Evolutionary conservation across 306 rosid genomes (phyloP), one percentile per base, ranked within the genome.

Genomic region (Leucaena leucocephala): DNA sequence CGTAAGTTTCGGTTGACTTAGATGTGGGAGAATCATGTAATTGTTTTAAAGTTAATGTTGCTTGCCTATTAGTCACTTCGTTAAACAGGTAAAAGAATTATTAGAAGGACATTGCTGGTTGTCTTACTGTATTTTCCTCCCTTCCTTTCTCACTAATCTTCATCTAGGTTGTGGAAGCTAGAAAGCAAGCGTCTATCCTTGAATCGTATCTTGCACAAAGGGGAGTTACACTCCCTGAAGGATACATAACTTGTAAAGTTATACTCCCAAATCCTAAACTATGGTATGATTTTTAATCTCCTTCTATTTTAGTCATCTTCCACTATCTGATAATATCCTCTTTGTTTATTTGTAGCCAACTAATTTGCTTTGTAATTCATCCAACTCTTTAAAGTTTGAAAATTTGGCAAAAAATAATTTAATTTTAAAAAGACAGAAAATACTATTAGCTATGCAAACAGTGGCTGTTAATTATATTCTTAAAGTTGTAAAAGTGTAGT

Each of bases 201-300:
- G 94, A 89, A 76, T 88, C 98, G 6, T 95, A 95, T 85, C 90
- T 95, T 81, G 96, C 89, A 90, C 98, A 90, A 82, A 89, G 98
- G 86, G 98, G 98, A 85, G 86, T 88, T 79, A 70, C 65, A 71
- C 83, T 90, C 69, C 96, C 96, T 42, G 72, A 85, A 80, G 97
- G 92, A 72, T 87, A 86, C 82, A 71, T 95, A 44, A 86, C 96
- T 52, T 90, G 84, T 82, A 92, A 92, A 90, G 92, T 95, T 76
- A 78, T 94, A 72, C 97, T 94, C 74, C 93, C 94, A 81, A 90
- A 94, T 88, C 94, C 97, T 21, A 90, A 91, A 79, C 78, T 87
- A 72, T 63, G 96, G 98, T 95, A 95, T 83, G 87, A 38, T 54
- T 74, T 77, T 70, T 55, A 82, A 40, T 63, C 70, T 71, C 6